A percentile compares a stretch with the other conserved stretches of the same genome.
These are phyloP conservation scores for Lepidopterella palustris DNA, from an alignment of 495 filamentous ascomycete species.

Conservation along the genomic window DNA sequence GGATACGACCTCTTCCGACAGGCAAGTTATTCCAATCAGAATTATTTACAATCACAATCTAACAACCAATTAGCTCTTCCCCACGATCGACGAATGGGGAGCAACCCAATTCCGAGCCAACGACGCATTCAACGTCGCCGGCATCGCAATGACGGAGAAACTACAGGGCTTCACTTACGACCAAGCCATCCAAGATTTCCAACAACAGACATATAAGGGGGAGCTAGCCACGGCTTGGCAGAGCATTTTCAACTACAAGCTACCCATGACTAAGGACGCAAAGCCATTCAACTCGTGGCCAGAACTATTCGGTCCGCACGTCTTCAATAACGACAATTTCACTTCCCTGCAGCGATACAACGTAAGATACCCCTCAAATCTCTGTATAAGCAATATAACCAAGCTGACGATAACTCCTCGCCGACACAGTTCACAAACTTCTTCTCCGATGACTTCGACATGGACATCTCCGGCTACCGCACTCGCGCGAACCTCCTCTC, in stretches of 20 bases:
- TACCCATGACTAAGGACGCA: background rate
- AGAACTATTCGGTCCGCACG: slow-evolving; percentile 1
- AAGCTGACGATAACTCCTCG: background rate
- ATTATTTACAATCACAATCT: background rate
- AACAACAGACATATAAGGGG: background rate
- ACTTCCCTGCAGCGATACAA: slow-evolving; percentile 3
- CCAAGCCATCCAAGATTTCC: background rate
- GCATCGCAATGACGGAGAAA: background rate
- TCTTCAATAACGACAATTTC: slow-evolving; percentile 9
- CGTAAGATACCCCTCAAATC: background rate
- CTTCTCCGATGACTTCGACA: background rate
- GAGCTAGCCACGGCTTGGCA: background rate
- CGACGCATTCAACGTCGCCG: background rate
- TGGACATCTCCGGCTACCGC: background rate
- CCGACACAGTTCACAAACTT: background rate
- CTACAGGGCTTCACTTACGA: slow-evolving; percentile 1
- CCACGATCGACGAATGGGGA: background rate
- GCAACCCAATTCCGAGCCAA: slow-evolving; percentile 1
- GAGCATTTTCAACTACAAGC: slow-evolving; percentile 5
- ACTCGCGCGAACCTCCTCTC: background rate
- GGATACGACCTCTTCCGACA: slow-evolving; percentile 2
- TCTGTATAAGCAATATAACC: background rate
- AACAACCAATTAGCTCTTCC: background rate
- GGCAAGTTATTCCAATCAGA: background rate
- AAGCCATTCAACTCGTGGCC: background rate